phyloP scores from a whole-genome alignment of 495 filamentous ascomycete genomes.

The Penicillium mononematosum region DNA sequence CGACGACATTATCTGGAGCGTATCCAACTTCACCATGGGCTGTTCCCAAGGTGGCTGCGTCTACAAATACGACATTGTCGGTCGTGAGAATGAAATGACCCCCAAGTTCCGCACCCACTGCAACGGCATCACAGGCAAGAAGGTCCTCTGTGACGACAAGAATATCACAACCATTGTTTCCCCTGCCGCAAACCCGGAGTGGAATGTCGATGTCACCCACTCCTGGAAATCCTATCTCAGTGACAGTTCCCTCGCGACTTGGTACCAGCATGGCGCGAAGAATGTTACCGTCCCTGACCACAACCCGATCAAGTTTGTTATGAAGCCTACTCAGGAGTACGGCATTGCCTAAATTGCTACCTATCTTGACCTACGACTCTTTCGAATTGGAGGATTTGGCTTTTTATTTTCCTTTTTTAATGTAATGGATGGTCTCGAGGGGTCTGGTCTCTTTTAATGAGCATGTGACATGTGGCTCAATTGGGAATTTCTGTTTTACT shows the following conservation, averaged over 20 bases:
- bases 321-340: conserved; percentile 28
- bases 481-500: not conserved
- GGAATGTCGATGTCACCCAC: conserved; percentile 40
- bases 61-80: conserved; percentile 40
- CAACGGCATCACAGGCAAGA: conserved; percentile 29
- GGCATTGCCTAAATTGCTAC: conserved; percentile 26
- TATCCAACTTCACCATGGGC: conserved; percentile 33
- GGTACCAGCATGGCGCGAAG: conserved; percentile 8
- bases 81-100: conserved; percentile 26
- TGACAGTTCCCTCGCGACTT: conserved; percentile 21
- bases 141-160: conserved; percentile 29
- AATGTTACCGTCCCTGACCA: conserved; percentile 9
- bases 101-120: conserved; percentile 46
- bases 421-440: not conserved
- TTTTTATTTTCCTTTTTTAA: not conserved
- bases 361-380: not conserved
- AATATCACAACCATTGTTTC: conserved; percentile 30
- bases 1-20: conserved; percentile 33
- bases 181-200: conserved; percentile 25
- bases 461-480: not conserved
- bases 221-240: conserved; percentile 26
- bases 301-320: conserved; percentile 19
- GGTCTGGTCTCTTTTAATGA: not conserved
- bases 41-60: conserved; percentile 38
- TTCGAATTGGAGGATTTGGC: not conserved